phyloP scores from a whole-genome alignment of 768 basidiomycete species.

The Mycena amicta region DNA sequence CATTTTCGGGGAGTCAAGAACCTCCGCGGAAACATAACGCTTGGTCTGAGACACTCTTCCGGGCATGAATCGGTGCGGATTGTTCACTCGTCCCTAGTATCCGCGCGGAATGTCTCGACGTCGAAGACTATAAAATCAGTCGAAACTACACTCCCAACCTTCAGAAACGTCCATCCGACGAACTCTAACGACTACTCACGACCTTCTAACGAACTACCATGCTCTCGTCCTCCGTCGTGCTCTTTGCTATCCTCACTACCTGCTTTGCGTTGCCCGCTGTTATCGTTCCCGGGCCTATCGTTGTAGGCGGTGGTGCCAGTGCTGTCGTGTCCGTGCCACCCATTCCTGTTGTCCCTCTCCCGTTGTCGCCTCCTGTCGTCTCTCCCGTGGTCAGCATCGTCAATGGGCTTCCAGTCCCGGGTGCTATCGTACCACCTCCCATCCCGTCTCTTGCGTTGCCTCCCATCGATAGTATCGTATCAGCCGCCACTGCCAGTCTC shows the following conservation, averaged over 20 bases:
- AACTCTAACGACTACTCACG: not conserved
- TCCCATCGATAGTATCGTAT: too few species aligned
- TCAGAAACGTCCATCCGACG: not conserved
- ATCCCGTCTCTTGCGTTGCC: too few species aligned
- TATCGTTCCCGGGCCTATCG: not conserved
- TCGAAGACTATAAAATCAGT: not conserved
- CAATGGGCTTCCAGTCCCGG: too few species aligned
- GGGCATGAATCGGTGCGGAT: too few species aligned
- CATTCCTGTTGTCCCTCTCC: not conserved
- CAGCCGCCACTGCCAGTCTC: too few species aligned
- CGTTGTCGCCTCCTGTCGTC: not conserved
- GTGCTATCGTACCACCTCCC: too few species aligned
- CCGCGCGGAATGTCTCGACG: not conserved
- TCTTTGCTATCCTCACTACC: not conserved
- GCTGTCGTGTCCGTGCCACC: not conserved
- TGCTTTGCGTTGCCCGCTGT: not conserved
- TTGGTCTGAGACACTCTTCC: too few species aligned
- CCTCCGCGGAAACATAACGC: too few species aligned
- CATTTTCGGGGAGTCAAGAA: too few species aligned
- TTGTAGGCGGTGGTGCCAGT: not conserved
- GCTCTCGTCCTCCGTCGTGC: not conserved
- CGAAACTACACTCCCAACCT: not conserved
- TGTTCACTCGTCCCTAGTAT: not conserved
- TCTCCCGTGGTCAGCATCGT: not conserved
- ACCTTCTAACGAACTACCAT: not conserved